Base-by-base conservation (phyloP, 352 stramenopile genomes). In the Plasmopara viticola region DNA sequence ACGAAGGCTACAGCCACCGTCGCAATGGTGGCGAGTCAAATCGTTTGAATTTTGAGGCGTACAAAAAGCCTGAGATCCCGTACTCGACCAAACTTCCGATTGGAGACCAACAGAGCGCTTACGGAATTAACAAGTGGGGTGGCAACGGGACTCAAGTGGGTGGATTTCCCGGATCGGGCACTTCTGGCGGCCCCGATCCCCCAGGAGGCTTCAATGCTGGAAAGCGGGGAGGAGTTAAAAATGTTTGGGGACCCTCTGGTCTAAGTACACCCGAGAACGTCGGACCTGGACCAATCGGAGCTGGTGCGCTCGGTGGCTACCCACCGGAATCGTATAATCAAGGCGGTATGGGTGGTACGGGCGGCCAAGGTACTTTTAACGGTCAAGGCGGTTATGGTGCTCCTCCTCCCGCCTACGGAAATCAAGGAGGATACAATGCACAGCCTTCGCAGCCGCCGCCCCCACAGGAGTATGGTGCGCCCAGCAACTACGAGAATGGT, bases 31-130 rank as follows among this genome's bases (percentile, higher is more conserved):
- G 52, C 25, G 65, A 71, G 15, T 50, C 73, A 17, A 84, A 88
- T 62, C 78, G 73, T 2, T 68, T 94, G 31, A 94, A 94, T 63
- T 90, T 94, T 61, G 81, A 91, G 53, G 84, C 84, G 1, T 94
- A 94, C 68, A 85, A 94, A 63, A 94, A 94, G 47, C 84, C 84
- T n/a, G 84, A 94, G 62, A 87, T 94, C 29, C 84, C 84, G 31
- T 94, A 94, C 60, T 60, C 84, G 17, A 74, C 81, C 28, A 91
- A 91, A 20, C 60, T 91, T 20, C 81, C 82, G 48, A 64, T 60
- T 51, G 71, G 68, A 8, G 81, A 94, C 31, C 62, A 70, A 17
- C 62, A 76, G 4, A 65, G 62, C 25, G 60, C 73, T 1, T 79
- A 72, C 43, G 67, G 67, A 40, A 53, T 44, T 18, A 90, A 86